Evolutionary conservation across 148 eudicot species (phyloP), one percentile per base, ranked within the genome.

Genomic region (Rhododendron williamsianum): DNA sequence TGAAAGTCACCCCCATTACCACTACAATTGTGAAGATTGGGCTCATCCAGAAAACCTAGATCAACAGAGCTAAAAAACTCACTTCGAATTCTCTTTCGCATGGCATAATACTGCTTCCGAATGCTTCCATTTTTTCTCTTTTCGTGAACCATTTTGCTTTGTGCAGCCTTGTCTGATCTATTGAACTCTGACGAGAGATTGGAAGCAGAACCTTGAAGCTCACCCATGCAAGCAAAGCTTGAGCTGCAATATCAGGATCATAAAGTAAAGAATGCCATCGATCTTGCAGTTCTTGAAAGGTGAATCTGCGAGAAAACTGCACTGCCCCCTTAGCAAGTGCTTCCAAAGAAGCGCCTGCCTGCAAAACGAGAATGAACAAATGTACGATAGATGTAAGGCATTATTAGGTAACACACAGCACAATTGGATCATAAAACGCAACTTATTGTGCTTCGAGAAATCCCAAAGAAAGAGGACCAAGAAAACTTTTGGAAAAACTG

Each of bases 301-400:
- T 89, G 90, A 87, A 96, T 84, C 90, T 86, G 52, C 92, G 93
- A 65, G 99, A 96, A 91, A 95, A 96, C 56, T 90, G 93, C 81
- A 94, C 93, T 43, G 98, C 98, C 51, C 99, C 98, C 86, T 94
- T 97, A n/a, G 99, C 99, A 88, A 96, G 98, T 74, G 99, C 92
- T 87, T 95, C 97, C 85, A 95, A 88, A 43, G 98, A 95, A 84
- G 98, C 99, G 83, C 98, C 98, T 73, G 87, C 93, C 97, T 94
- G 87, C 73, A 78, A 76, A 74, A 49, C 41, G 54, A 85, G 79
- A 67, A 85, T 35, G 78, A 49, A 49, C 8, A 71, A 36, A 45
- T 60, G 48, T 30, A 58, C 9, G 13, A 33, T 30, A 69, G 51
- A n/a, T 51, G 13, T 19, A 27, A 79, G 87, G 65, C 46, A 18